Conservation (phyloP, 2,329 filamentous ascomycete genomes). For the Cladosporium sp. region DNA sequence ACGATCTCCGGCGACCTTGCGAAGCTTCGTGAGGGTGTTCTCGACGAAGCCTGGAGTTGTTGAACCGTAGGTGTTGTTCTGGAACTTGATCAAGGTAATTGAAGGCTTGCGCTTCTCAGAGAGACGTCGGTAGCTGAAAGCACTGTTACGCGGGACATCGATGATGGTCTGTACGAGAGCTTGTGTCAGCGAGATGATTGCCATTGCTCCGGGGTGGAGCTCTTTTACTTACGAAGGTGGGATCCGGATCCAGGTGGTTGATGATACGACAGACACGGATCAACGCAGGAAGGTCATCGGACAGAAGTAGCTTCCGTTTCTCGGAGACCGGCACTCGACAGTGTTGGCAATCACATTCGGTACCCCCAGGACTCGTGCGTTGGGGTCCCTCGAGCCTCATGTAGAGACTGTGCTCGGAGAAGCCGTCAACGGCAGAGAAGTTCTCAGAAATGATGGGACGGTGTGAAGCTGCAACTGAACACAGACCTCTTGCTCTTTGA, state of each 20-base stretch:
- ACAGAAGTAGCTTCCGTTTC: not conserved
- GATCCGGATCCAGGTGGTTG: not conserved
- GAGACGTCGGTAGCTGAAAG: not conserved
- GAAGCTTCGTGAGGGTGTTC: not conserved
- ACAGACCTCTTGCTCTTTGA: not conserved
- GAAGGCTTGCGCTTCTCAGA: not conserved
- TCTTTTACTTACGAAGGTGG: not conserved
- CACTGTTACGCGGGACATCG: not conserved
- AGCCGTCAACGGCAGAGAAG: not conserved
- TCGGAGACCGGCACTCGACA: not conserved
- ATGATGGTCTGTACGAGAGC: not conserved
- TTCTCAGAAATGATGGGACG: not conserved
- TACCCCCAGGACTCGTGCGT: not conserved
- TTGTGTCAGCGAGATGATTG: not conserved
- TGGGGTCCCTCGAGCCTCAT: not conserved
- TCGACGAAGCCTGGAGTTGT: not conserved
- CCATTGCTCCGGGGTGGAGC: not conserved
- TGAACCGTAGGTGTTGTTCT: not conserved
- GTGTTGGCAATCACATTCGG: not conserved
- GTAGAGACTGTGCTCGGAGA: not conserved
- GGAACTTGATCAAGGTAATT: not conserved
- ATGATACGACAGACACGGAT: not conserved
- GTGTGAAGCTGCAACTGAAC: not conserved
- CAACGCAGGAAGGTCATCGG: not conserved
- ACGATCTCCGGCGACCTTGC: not conserved